A percentile compares a stretch with the other conserved stretches of the same genome.
Evolutionary conservation across 768 basidiomycete genomes (phyloP).

Genomic region (Brasilioporus rufonigricans): DNA sequence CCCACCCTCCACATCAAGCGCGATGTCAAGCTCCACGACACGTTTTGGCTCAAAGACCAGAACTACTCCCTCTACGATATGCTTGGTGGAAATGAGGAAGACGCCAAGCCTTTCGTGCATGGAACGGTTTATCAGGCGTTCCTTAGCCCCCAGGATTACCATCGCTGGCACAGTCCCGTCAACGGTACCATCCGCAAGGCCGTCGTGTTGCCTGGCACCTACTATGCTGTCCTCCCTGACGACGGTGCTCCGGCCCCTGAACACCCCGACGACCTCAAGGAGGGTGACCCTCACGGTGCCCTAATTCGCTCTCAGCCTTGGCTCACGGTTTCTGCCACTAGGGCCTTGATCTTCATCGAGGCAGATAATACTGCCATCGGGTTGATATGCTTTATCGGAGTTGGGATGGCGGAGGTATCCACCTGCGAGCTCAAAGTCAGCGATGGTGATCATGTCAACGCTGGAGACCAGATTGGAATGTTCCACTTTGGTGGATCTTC

Average conservation of each 20-base stretch:
- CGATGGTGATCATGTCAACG: not conserved
- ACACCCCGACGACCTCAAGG: not conserved
- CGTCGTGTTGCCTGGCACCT: slow-evolving; percentile 24
- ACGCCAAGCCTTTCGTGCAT: slow-evolving; percentile 40
- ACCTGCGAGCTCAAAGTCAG: not conserved
- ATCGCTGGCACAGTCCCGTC: slow-evolving; percentile 64
- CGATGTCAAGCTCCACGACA: slow-evolving; percentile 40
- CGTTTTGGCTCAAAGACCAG: slow-evolving; percentile 61
- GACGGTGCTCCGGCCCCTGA: not conserved
- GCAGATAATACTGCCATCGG: slow-evolving; percentile 52
- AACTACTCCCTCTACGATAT: slow-evolving; percentile 57
- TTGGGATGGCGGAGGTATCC: slow-evolving; percentile 66
- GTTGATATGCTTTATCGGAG: slow-evolving; percentile 49
- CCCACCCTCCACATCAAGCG: slow-evolving; percentile 33
- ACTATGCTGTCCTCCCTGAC: slow-evolving; percentile 13
- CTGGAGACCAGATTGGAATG: slow-evolving; percentile 37
- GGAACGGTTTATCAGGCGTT: slow-evolving; percentile 53
- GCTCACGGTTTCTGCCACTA: slow-evolving; percentile 29
- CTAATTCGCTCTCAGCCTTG: slow-evolving; percentile 1
- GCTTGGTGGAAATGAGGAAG: slow-evolving; percentile 32
- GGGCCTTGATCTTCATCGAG: slow-evolving; percentile 54
- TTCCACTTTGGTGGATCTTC: slow-evolving; percentile 66
- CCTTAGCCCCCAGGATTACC: slow-evolving; percentile 50
- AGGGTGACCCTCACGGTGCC: slow-evolving; percentile 1
- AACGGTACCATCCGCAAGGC: slow-evolving; percentile 36